These are phyloP conservation scores for Haberlea rhodopensis DNA, from an alignment of 257 asterid genomes.

Conservation along the genomic window DNA sequence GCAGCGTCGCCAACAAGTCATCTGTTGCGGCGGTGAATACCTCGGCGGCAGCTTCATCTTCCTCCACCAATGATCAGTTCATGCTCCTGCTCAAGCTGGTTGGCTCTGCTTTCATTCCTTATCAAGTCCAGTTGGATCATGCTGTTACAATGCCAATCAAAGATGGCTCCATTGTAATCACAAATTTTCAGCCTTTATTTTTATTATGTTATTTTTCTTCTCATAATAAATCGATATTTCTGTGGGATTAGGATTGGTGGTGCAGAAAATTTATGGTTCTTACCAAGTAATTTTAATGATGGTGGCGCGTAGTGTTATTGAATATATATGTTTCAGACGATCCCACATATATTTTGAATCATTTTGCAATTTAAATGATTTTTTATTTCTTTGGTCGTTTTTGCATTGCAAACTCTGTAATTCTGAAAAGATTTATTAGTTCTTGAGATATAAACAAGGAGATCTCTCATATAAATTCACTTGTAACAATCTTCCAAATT, in stretches of 20 bases:
- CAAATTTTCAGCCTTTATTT: neutral
- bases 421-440: neutral
- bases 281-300: neutral
- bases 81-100: conserved; percentile 69
- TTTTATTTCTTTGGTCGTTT: neutral
- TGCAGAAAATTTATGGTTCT: neutral
- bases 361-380: too few relatives aligned
- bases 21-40: conserved; percentile 22
- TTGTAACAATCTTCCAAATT: neutral
- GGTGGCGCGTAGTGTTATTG: neutral
- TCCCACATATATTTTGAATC: neutral
- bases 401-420: neutral
- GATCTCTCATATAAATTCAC: neutral
- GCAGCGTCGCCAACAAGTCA: conserved; percentile 32
- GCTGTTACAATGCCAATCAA: conserved; percentile 49
- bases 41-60: conserved; percentile 18
- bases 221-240: too few relatives aligned
- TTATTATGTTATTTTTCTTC: neutral
- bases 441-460: neutral
- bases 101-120: conserved; percentile 83
- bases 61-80: conserved; percentile 55
- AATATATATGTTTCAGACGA: neutral
- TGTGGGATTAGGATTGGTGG: neutral
- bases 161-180: conserved; percentile 66
- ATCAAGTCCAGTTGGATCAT: conserved; percentile 52